Conservation (phyloP, 768 basidiomycete genomes). For the Boletus rubropictus region DNA sequence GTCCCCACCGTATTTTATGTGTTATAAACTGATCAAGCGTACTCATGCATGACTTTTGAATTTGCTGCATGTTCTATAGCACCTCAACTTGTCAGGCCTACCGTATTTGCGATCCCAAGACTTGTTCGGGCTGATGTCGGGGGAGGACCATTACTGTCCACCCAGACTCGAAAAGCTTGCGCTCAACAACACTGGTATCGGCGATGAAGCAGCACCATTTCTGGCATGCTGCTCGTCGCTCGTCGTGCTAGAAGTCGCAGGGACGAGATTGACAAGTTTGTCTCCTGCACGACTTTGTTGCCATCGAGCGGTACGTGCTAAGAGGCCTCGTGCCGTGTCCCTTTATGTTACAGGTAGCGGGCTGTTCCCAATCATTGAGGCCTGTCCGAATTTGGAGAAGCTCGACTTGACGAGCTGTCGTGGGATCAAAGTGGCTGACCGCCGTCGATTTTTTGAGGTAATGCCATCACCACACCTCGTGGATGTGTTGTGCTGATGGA, state of each 20-base stretch:
- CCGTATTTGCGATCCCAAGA: constrained; percentile 45
- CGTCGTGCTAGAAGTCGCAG: constrained; percentile 44
- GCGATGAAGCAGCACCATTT: constrained; percentile 49
- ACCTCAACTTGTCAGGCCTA: constrained; percentile 54
- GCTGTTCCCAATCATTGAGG: constrained; percentile 52
- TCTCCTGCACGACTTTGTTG: not conserved
- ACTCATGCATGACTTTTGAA: not conserved
- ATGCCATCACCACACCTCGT: constrained; percentile 5
- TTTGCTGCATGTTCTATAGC: constrained; percentile 29
- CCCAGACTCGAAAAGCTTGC: constrained; percentile 44
- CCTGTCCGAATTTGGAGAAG: constrained; percentile 46
- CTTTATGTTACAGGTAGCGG: constrained; percentile 39
- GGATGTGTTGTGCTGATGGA: not conserved
- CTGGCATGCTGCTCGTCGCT: constrained; percentile 49
- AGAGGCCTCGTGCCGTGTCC: not conserved
- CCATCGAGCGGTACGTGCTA: not conserved
- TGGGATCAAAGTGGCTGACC: constrained; percentile 51
- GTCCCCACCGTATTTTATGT: constrained; percentile 1
- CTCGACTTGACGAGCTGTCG: constrained; percentile 65
- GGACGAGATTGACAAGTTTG: constrained; percentile 58
- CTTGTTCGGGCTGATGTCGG: constrained; percentile 42
- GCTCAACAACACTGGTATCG: constrained; percentile 57
- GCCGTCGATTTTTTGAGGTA: constrained; percentile 64
- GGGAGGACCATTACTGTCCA: constrained; percentile 10
- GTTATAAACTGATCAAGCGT: not conserved